Evolutionary conservation across 331 rosid species (phyloP).

Genomic region (Pyrus hybrid): DNA sequence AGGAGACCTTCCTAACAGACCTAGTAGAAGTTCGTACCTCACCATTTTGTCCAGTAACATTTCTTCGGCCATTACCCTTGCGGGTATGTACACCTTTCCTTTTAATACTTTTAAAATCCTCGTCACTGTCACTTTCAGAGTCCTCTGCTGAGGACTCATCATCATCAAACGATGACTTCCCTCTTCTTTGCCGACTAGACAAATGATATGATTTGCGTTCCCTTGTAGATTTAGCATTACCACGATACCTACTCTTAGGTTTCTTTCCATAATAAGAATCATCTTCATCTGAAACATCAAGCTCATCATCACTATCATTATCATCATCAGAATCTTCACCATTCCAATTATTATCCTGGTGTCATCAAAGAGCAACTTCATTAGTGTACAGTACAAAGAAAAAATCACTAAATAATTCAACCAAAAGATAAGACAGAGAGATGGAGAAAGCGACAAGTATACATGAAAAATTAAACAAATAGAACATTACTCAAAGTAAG

Average conservation of each 20-base stretch:
- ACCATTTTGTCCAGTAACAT: conserved; percentile 38
- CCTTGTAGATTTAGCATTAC: conserved; percentile 49
- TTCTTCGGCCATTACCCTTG: conserved; percentile 47
- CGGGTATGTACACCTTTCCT: conserved; percentile 49
- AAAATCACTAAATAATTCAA: not conserved
- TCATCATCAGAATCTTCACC: conserved; percentile 80
- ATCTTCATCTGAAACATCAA: conserved; percentile 69
- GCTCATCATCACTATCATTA: conserved; percentile 57
- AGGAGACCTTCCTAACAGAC: conserved; percentile 85
- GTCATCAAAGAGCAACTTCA: conserved; percentile 22
- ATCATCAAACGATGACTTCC: conserved; percentile 69
- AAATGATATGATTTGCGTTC: conserved; percentile 51
- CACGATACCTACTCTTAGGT: conserved; percentile 44
- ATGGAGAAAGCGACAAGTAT: not conserved
- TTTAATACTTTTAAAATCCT: conserved; percentile 52
- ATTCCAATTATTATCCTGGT: conserved; percentile 80
- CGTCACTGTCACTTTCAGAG: conserved; percentile 70
- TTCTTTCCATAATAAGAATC: conserved; percentile 61
- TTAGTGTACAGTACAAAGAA: conserved; percentile 16
- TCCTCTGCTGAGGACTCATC: conserved; percentile 78
- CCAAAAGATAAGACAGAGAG: not conserved
- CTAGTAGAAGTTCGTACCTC: conserved; percentile 92
- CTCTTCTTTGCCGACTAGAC: conserved; percentile 60
- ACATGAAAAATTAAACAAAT: not conserved
- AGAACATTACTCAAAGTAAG: not conserved